Evolutionary conservation across 495 filamentous ascomycete genomes (phyloP).

Genomic region (Podospora pseudoanserina): DNA sequence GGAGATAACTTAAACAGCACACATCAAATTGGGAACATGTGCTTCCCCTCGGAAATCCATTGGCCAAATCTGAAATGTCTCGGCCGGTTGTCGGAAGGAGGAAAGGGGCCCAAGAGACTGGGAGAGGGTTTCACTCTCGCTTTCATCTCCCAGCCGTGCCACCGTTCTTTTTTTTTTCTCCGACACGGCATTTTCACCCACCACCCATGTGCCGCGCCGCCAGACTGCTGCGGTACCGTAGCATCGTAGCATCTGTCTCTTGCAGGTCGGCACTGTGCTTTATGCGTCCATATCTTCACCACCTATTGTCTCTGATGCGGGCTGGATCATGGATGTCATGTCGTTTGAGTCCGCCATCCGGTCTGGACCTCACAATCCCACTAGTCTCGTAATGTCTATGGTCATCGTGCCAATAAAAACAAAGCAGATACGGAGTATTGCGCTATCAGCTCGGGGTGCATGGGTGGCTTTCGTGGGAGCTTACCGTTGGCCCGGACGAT

Average conservation of each 20-base stretch:
- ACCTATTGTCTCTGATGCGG: neutral
- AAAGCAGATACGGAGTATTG: neutral
- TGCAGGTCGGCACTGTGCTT: neutral
- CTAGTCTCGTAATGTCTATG: neutral
- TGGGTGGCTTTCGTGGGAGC: neutral
- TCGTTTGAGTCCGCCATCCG: neutral
- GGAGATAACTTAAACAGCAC: neutral
- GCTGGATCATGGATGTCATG: neutral
- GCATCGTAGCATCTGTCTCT: neutral
- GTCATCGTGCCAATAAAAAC: neutral
- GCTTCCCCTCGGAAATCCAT: neutral
- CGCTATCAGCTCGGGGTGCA: neutral
- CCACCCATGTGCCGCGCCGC: neutral
- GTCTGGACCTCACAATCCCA: neutral
- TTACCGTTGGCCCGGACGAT: neutral
- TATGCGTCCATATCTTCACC: neutral
- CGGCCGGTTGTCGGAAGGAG: neutral
- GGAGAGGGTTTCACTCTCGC: neutral
- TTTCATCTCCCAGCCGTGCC: neutral
- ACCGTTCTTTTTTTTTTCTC: neutral
- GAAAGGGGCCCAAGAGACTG: neutral
- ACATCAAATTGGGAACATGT: neutral
- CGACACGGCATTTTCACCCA: neutral
- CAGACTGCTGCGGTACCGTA: neutral
- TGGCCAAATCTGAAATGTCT: neutral